phyloP scores from a whole-genome alignment of 371 early-diverging fungal genomes.

The Funneliformis caledonium region DNA sequence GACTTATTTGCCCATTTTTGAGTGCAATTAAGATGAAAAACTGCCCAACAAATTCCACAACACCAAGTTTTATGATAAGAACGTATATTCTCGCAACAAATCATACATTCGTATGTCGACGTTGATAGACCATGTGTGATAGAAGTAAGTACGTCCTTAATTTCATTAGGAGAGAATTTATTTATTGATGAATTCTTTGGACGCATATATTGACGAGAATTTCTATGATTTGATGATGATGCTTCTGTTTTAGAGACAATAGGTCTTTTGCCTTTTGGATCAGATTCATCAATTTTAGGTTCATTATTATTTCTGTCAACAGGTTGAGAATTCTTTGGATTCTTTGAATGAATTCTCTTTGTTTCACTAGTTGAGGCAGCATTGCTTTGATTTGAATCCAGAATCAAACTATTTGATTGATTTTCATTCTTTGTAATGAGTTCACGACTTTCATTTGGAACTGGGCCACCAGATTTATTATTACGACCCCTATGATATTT shows the following conservation, averaged over 20 bases:
- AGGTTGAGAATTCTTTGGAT: neutral
- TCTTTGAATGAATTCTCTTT: neutral
- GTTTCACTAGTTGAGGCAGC: neutral
- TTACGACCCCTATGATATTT: neutral
- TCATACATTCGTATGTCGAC: constrained; percentile 90
- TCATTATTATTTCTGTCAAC: neutral
- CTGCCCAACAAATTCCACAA: constrained; percentile 88
- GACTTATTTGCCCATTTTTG: constrained; percentile 74
- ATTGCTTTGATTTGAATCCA: neutral
- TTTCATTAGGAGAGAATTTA: constrained; percentile 5
- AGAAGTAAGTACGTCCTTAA: constrained; percentile 25
- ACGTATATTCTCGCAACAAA: constrained; percentile 86
- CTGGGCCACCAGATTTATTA: neutral
- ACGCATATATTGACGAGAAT: constrained; percentile 4
- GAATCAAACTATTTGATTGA: neutral
- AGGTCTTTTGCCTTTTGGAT: neutral
- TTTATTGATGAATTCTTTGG: constrained; percentile 1
- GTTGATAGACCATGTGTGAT: constrained; percentile 51
- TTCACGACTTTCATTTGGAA: neutral
- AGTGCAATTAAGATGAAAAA: constrained; percentile 85
- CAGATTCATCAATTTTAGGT: neutral
- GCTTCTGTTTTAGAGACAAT: neutral
- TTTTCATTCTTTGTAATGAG: neutral
- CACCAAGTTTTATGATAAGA: constrained; percentile 77
- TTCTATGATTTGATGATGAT: neutral